Conservation (phyloP, 2,329 filamentous ascomycete genomes). For the Trichophyton schoenleinii region DNA sequence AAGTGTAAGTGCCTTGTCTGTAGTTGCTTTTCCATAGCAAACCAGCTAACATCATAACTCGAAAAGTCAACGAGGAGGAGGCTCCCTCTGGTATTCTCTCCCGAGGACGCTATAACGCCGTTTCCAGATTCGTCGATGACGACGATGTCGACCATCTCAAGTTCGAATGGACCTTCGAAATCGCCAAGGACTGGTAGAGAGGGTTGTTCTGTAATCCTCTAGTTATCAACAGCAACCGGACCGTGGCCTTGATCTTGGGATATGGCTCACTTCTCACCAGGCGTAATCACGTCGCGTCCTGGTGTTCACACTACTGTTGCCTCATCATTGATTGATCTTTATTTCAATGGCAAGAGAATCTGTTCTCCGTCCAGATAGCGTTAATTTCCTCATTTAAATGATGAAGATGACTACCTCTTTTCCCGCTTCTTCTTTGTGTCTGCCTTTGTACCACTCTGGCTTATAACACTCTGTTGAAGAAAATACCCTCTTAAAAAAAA, state of each 20-base stretch:
- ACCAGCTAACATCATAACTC: too few relatives aligned
- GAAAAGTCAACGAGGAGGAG: constrained; percentile 72
- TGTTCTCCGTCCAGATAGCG: neutral
- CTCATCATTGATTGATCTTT: neutral
- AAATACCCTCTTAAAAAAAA: neutral
- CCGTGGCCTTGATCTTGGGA: neutral
- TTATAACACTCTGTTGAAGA: neutral
- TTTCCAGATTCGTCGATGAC: constrained; percentile 87
- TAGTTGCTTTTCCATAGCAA: too few relatives aligned
- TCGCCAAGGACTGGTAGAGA: constrained; percentile 76
- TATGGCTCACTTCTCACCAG: neutral
- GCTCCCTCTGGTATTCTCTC: constrained; percentile 83
- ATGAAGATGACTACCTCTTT: constrained; percentile 3
- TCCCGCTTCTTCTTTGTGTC: neutral
- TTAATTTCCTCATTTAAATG: neutral
- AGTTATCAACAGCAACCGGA: neutral
- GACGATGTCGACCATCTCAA: constrained; percentile 80
- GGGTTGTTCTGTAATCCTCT: neutral
- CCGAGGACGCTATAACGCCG: constrained; percentile 78
- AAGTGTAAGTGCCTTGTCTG: constrained; percentile 54
- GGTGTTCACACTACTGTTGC: neutral
- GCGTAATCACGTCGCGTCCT: neutral
- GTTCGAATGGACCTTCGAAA: constrained; percentile 95
- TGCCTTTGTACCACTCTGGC: neutral
- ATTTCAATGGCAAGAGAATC: neutral